Evolutionary conservation across 352 stramenopile species (phyloP).

Genomic region (Phytophthora sp.): DNA sequence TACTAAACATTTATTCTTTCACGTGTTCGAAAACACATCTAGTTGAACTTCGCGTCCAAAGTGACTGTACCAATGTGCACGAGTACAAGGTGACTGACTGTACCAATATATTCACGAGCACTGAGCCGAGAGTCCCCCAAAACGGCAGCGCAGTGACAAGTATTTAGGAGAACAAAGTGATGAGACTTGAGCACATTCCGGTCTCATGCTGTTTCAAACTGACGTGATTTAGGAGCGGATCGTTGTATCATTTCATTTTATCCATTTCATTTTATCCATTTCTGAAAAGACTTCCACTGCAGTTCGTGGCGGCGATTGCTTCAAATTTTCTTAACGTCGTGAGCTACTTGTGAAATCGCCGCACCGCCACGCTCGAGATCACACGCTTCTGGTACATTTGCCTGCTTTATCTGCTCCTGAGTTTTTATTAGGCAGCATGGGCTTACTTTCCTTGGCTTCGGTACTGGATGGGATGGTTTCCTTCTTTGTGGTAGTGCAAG

Average conservation of each 20-base stretch:
- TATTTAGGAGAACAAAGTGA: slow-evolving; percentile 64
- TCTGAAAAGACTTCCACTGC: slow-evolving; percentile 37
- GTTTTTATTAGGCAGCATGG: slow-evolving; percentile 71
- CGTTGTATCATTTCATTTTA: slow-evolving; percentile 49
- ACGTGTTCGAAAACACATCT: slow-evolving; percentile 65
- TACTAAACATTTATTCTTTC: slow-evolving; percentile 76
- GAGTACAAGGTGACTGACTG: no score
- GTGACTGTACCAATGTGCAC: slow-evolving; percentile 34
- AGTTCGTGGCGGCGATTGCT: slow-evolving; percentile 43
- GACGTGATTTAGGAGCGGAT: slow-evolving; percentile 54
- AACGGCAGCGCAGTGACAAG: slow-evolving; percentile 50
- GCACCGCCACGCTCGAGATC: slow-evolving; percentile 57
- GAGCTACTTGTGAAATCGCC: slow-evolving; percentile 62
- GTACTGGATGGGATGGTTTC: slow-evolving; percentile 59
- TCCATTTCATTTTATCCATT: slow-evolving; percentile 52
- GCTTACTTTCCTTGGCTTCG: slow-evolving; percentile 56
- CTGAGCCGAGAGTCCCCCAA: slow-evolving; percentile 57
- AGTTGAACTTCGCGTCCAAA: slow-evolving; percentile 64
- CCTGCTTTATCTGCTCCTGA: slow-evolving; percentile 58
- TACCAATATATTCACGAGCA: slow-evolving; percentile 29
- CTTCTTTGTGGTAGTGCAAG: slow-evolving; percentile 57
- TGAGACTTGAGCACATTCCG: slow-evolving; percentile 62
- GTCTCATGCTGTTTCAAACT: slow-evolving; percentile 10
- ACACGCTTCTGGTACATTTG: slow-evolving; percentile 62
- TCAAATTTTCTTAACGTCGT: slow-evolving; percentile 59